Evolutionary conservation across 1,284 basidiomycete genomes (phyloP).

Genomic region (Irpex rosettiformis): DNA sequence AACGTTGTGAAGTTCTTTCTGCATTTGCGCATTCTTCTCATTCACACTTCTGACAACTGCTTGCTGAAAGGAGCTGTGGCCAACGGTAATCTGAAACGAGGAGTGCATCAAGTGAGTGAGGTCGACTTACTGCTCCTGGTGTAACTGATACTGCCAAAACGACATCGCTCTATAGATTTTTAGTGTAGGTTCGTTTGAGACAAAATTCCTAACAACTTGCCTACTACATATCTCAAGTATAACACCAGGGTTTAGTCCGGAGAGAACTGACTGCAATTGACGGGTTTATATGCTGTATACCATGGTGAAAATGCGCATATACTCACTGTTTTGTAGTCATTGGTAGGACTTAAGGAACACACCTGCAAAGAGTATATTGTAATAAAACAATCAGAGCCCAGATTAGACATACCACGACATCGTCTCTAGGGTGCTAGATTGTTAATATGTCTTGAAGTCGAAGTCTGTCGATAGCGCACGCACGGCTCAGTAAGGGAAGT

Average conservation of each 20-base stretch:
- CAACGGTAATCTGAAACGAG: not conserved
- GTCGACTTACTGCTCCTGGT: slow-evolving; percentile 68
- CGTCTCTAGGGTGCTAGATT: slow-evolving; percentile 53
- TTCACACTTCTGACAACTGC: slow-evolving; percentile 75
- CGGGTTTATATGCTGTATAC: not conserved
- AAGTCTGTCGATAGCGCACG: slow-evolving; percentile 19
- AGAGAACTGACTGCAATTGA: slow-evolving; percentile 77
- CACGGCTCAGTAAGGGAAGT: slow-evolving; percentile 75
- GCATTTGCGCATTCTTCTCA: slow-evolving; percentile 75
- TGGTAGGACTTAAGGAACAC: slow-evolving; percentile 74
- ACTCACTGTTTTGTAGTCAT: slow-evolving; percentile 78
- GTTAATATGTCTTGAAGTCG: not conserved
- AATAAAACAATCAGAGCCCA: not conserved
- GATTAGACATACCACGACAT: slow-evolving; percentile 61
- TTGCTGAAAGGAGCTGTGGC: slow-evolving; percentile 69
- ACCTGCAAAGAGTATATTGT: slow-evolving; percentile 41
- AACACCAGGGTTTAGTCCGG: slow-evolving; percentile 67
- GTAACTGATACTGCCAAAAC: slow-evolving; percentile 86
- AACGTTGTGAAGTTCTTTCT: slow-evolving; percentile 79
- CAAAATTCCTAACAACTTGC: slow-evolving; percentile 32
- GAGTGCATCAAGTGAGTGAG: not conserved
- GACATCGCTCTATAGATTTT: slow-evolving; percentile 57
- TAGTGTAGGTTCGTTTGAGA: not conserved
- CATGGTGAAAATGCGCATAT: slow-evolving; percentile 24
- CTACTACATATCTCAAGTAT: slow-evolving; percentile 79